These are phyloP conservation scores for Pichia sp. DNA, from an alignment of 1,139 yeast species.

Conservation along the genomic window DNA sequence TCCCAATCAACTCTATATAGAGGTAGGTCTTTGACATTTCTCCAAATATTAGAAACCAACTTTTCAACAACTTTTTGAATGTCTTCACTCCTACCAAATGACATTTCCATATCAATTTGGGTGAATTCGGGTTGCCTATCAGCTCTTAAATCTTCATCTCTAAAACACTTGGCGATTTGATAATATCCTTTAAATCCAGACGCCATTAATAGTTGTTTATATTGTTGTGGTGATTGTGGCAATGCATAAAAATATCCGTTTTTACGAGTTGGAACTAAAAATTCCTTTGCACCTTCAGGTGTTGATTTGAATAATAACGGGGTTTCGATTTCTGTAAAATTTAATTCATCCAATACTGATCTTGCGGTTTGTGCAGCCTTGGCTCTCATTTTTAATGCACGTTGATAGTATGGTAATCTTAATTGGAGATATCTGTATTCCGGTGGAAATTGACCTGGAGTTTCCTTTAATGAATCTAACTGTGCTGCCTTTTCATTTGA, in stretches of 20 bases:
- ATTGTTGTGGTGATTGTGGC: conserved; percentile 97
- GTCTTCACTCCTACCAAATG: conserved; percentile 63
- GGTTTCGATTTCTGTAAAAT: conserved; percentile 82
- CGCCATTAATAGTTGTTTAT: conserved; percentile 90
- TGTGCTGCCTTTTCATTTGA: conserved; percentile 63
- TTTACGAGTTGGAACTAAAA: conserved; percentile 81
- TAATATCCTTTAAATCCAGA: conserved; percentile 82
- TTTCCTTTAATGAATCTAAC: conserved; percentile 50
- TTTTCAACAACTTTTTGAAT: conserved; percentile 62
- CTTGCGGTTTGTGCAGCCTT: conserved; percentile 53
- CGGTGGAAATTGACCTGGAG: conserved; percentile 54
- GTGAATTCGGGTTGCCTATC: conserved; percentile 98
- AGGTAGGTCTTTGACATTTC: conserved; percentile 35
- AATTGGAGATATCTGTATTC: conserved; percentile 77
- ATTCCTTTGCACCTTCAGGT: conserved; percentile 97
- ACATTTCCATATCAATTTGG: conserved; percentile 91
- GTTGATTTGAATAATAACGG: conserved; percentile 91
- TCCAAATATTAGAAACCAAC: conserved; percentile 54
- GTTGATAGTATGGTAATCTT: conserved; percentile 55
- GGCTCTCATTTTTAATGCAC: conserved; percentile 55
- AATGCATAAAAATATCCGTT: conserved; percentile 67
- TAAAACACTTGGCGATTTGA: conserved; percentile 87
- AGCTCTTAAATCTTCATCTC: conserved; percentile 91
- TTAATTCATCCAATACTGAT: conserved; percentile 37
- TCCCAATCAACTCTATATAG: conserved; percentile 32